Conservation (phyloP, 192 early-diverging fungal genomes). For the Gryganskiella cystojenkinii region DNA sequence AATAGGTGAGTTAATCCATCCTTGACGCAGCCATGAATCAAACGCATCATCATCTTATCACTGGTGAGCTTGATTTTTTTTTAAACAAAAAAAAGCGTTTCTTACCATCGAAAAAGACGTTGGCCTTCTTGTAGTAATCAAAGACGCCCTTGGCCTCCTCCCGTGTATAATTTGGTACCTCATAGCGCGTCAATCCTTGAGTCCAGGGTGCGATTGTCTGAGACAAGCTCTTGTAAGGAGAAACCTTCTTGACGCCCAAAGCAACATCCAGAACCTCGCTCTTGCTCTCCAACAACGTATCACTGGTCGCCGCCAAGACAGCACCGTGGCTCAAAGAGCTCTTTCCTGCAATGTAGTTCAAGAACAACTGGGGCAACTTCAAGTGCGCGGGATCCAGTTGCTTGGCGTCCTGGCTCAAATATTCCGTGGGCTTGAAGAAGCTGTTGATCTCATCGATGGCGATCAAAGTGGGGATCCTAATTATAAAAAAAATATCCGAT, state of each 20-base stretch:
- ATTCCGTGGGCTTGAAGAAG: constrained; percentile 60
- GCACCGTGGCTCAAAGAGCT: constrained; percentile 56
- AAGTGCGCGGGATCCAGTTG: constrained; percentile 55
- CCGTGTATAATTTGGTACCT: constrained; percentile 53
- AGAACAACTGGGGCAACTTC: constrained; percentile 54
- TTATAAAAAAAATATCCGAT: background rate
- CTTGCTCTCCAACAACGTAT: constrained; percentile 26
- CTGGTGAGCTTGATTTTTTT: no score
- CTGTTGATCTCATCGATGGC: constrained; percentile 65
- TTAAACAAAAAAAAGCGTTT: constrained; percentile 7
- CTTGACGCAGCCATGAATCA: background rate
- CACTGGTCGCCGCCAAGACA: constrained; percentile 53
- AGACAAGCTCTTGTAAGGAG: constrained; percentile 50
- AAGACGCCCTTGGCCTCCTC: constrained; percentile 59
- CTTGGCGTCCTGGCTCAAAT: constrained; percentile 48
- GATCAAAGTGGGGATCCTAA: constrained; percentile 58
- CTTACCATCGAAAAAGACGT: constrained; percentile 47
- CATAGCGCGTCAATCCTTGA: constrained; percentile 40
- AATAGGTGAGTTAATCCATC: constrained; percentile 10
- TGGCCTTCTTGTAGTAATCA: constrained; percentile 58
- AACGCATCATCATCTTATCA: no score
- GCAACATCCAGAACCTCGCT: constrained; percentile 55
- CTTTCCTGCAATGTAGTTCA: constrained; percentile 61
- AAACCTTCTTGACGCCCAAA: constrained; percentile 41
- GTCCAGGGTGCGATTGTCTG: constrained; percentile 37